Conservation (phyloP, 768 basidiomycete genomes). For the Leucocoprinus sp. region DNA sequence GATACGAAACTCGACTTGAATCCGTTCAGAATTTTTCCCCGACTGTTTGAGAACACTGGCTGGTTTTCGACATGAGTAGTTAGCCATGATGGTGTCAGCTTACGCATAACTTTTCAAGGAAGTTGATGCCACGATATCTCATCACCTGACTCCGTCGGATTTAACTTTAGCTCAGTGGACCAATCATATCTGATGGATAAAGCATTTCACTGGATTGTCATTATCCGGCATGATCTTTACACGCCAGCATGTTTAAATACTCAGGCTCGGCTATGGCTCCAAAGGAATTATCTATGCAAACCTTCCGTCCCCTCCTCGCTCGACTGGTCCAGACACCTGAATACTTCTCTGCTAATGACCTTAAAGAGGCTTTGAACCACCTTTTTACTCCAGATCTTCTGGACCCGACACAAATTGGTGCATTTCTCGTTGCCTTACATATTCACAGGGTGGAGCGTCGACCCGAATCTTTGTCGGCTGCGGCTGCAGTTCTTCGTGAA, state of each 20-base stretch:
- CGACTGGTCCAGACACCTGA: slow-evolving; percentile 78
- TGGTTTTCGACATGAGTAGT: too few relatives aligned
- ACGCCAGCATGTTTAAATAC: neutral
- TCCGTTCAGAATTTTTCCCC: too few relatives aligned
- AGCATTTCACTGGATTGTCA: too few relatives aligned
- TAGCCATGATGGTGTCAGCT: too few relatives aligned
- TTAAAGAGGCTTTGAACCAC: slow-evolving; percentile 65
- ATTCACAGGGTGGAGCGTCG: slow-evolving; percentile 69
- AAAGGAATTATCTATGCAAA: slow-evolving; percentile 23
- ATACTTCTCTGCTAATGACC: slow-evolving; percentile 71
- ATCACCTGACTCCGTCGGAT: too few relatives aligned
- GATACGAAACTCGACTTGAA: too few relatives aligned
- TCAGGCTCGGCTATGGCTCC: neutral
- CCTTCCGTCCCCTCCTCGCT: slow-evolving; percentile 72
- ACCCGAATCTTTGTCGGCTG: slow-evolving; percentile 70
- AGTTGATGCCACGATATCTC: too few relatives aligned
- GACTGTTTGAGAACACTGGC: too few relatives aligned
- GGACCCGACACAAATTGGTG: slow-evolving; percentile 72
- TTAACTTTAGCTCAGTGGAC: too few relatives aligned
- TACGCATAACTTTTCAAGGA: too few relatives aligned
- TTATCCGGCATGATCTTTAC: neutral
- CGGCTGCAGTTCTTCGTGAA: slow-evolving; percentile 66
- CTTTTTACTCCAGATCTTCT: slow-evolving; percentile 59
- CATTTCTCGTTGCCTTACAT: slow-evolving; percentile 84
- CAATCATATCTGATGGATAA: too few relatives aligned